Evolutionary conservation across 768 basidiomycete species (phyloP).

Genomic region (Nidularia sp.): DNA sequence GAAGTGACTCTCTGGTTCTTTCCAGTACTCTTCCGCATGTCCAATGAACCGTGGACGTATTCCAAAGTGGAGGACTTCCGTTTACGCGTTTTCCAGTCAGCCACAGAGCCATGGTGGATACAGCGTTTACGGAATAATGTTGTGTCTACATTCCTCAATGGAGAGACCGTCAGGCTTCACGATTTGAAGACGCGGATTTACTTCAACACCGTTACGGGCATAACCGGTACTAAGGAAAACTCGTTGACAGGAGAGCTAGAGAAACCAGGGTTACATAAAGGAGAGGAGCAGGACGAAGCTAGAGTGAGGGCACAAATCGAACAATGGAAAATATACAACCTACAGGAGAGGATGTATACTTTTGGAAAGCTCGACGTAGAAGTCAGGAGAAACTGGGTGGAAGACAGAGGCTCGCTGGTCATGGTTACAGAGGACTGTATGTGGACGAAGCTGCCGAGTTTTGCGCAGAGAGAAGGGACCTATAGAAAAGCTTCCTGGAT

Average conservation of each 20-base stretch:
- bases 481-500: not conserved
- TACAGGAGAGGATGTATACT: constrained; percentile 28
- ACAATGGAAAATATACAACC: constrained; percentile 32
- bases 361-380: constrained; percentile 33
- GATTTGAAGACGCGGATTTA: constrained; percentile 27
- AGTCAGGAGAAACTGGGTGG: constrained; percentile 31
- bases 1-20: constrained; percentile 29
- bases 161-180: constrained; percentile 34
- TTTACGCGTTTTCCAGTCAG: constrained; percentile 26
- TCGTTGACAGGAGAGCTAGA: constrained; percentile 4
- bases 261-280: constrained; percentile 4
- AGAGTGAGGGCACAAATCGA: constrained; percentile 21
- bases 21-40: constrained; percentile 30
- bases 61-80: constrained; percentile 30
- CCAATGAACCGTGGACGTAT: constrained; percentile 28
- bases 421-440: constrained; percentile 30
- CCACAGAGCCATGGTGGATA: constrained; percentile 32
- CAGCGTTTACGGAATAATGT: constrained; percentile 29
- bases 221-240: constrained; percentile 1
- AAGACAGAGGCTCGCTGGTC: constrained; percentile 32
- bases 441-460: constrained; percentile 28
- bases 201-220: constrained; percentile 15
- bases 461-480: constrained; percentile 5
- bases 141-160: constrained; percentile 31
- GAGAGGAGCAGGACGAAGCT: constrained; percentile 22